Evolutionary conservation across 305 asterid species (phyloP), one percentile per base, ranked within the genome.

Genomic region (Solanum chacoense): DNA sequence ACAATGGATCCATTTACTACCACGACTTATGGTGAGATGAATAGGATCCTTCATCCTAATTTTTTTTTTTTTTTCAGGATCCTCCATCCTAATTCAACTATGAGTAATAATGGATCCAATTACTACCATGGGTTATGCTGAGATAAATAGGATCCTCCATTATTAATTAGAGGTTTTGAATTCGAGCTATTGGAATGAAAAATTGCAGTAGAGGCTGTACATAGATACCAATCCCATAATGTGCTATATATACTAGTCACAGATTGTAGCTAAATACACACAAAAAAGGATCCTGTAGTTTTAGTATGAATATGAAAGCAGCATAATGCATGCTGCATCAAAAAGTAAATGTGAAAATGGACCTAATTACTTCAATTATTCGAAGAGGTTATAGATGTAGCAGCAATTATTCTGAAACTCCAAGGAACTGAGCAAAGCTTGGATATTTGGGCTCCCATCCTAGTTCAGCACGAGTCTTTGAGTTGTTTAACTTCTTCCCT

Each of bases 401-500:
- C 31, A 31, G 73, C 87, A 83, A 50, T 76, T 87, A 87, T 40
- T 76, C 86, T 87, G 88, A 94, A 90, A 91, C 91, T 87, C 93
- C 98, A 31, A 97, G 96, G 91, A 96, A 97, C 87, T 94, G 94
- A 22, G 96, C 94, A 55, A 97, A 96, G 95, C 98, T 97, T 24
- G 93, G 91, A 91, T 95, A 96, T 88, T 94, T 94, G 24, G 98
- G 98, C 91, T 93, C 97, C 98, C 99, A 97, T 83, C 93, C 95
- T 83, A 96, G 89, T 86, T 96, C 97, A 26, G 94, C 93, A 9
- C 97, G 94, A 65, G 98, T 92, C 91, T 92, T 95, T 16, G 94
- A 93, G 93, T 96, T 97, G 97, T 94, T 92, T 85, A 97, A 90
- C 91, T 93, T 97, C 96, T 95, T 96, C 26, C 98, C 98, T 88